Evolutionary conservation across 73 alveolate species (phyloP), one percentile per base, ranked within the genome.

Genomic region (Paramecium sonneborni): DNA sequence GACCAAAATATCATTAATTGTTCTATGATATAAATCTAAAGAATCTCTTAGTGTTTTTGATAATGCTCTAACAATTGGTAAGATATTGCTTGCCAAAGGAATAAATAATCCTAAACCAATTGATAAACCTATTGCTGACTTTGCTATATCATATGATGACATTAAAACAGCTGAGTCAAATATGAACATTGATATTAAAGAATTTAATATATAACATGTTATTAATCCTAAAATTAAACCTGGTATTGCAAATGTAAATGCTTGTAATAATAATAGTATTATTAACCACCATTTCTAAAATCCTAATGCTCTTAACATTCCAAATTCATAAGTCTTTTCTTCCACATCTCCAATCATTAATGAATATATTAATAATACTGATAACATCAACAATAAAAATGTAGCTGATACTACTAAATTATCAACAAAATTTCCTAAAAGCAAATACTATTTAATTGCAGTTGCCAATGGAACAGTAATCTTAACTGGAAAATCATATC

Each of bases 261-360:
- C 95, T 89, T 97, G 95, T 18, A 97, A 34, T 21, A 96, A 37
- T 11, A 97, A 88, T 35, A 95, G 57, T 46, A 85, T 85, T 26
- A 95, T 92, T 62, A 97, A 62, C 69, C 95, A 92, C 41, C 88
- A 86, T 76, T 94, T 93, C 56, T 93, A 92, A 32, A 97, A 93
- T 23, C 99, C 99, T 52, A 97, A 96, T 6, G 99, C 97, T 88
- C 99, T 94, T 21, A 97, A 92, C 99, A 97, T 97, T 12, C 99
- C 99, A 92, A 93, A 95, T 72, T 97, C 98, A 93, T 97, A 97
- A 21, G 99, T 97, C 92, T 97, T 97, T 93, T 97, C 99, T 84
- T 97, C 99, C 0, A 97, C 98, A 94, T 97, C 98, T 23, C 98
- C 95, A 30, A 97, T 76, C 99, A 97, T 97, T 14, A 97, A 94